A percentile compares a stretch with the other conserved stretches of the same genome.
Conservation (phyloP, 306 rosid species). For the Leucaena leucocephala region DNA sequence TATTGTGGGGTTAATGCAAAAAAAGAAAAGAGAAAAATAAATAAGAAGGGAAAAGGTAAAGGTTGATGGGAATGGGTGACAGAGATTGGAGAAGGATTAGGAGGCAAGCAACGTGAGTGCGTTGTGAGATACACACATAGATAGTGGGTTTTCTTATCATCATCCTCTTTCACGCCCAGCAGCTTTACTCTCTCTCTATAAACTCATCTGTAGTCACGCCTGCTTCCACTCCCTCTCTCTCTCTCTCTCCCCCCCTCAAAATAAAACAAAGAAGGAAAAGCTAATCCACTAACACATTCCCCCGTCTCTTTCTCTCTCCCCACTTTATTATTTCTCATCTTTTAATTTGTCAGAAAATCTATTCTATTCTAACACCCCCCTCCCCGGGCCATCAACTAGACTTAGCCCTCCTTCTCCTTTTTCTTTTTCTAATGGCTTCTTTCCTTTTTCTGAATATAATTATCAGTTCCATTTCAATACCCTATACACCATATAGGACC, state of each 20-base stretch:
- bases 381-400: conserved; percentile 32
- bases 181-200: conserved; percentile 66
- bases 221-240: conserved; percentile 56
- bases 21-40: not conserved
- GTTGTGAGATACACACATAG: conserved; percentile 31
- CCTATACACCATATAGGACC: too few relatives aligned
- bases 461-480: too few relatives aligned
- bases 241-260: conserved; percentile 7
- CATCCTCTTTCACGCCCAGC: conserved; percentile 80
- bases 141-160: conserved; percentile 85
- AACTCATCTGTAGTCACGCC: conserved; percentile 72
- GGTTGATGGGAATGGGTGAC: conserved; percentile 45
- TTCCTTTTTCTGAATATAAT: too few relatives aligned
- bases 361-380: conserved; percentile 56
- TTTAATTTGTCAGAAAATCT: conserved; percentile 57
- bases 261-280: conserved; percentile 54
- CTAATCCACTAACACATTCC: conserved; percentile 69
- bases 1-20: too few relatives aligned
- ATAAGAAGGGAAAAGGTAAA: conserved; percentile 27
- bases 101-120: conserved; percentile 67
- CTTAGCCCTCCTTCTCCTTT: not conserved
- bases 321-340: conserved; percentile 43
- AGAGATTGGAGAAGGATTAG: conserved; percentile 63
- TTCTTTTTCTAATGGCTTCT: not conserved
- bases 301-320: conserved; percentile 46